Base-by-base conservation (phyloP, 1,284 basidiomycete genomes). In the Moesziomyces aphidis region DNA sequence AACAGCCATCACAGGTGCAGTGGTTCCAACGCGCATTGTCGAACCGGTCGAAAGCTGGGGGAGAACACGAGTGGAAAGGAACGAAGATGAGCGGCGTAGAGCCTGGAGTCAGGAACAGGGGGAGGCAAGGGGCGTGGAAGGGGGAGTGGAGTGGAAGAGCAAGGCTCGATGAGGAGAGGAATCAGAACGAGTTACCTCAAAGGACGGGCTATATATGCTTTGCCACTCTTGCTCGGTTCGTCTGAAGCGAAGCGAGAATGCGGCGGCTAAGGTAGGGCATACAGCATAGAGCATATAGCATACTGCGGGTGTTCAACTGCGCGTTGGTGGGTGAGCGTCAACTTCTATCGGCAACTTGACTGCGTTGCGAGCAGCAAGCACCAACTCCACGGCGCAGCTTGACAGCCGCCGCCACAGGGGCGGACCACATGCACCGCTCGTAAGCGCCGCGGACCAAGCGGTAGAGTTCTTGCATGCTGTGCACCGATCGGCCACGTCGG, bases 361-460 rank as follows among this genome's bases (percentile, higher is more conserved):
- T 34, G 36, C n/a, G 31, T 28, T 5, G 22, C 4, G 48, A 15
- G 48, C 55, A 58, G 7, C 19, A 39, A 15, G 21, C 6, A 34
- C 50, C 54, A 68, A 68, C 65, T 68, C 65, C 60, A 68, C 65
- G 39, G 39, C 39, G 39, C 39, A 42, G 17, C 55, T 58, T 62
- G 65, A 68, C 65, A 68, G 60, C 10, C 31, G 13, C 10, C 11
- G 31, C 31, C 31, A 34, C 31, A 34, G 31, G 31, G 31, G 31
- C 31, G 31, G 0, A 11, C 10, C 31, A 34, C 31, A 34, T 34
- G 31, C 6, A 34, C 31, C 31, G 31, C 31, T 4, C 31, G 31
- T 13, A 11, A 13, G 31, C 31, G 26, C 31, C 13, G 31, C 31
- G 31, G 11, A 13, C 31, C 31, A 3, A 34, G 31, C 31, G 31